Percentiles rank a stretch among this genome's conserved stretches.
Evolutionary conservation across 371 early-diverging fungal genomes (phyloP).

Genomic region (Gilbertella persicaria): DNA sequence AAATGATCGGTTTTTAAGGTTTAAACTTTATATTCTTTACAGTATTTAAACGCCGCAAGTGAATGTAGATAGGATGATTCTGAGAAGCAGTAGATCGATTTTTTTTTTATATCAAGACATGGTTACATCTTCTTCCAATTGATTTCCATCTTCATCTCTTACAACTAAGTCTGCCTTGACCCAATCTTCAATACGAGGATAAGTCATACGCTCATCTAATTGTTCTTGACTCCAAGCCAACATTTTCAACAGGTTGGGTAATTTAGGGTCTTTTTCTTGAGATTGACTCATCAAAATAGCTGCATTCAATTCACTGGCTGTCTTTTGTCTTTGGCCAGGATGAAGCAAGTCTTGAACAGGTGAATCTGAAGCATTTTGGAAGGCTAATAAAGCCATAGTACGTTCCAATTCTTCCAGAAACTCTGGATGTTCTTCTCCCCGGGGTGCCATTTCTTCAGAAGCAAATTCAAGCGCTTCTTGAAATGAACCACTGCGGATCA

Average conservation of each 20-base stretch:
- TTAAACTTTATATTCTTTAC: background rate
- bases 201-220: conserved; percentile 75
- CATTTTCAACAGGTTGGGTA: conserved; percentile 88
- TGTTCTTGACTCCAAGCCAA: conserved; percentile 92
- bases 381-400: conserved; percentile 95
- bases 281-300: conserved; percentile 89
- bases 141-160: conserved; percentile 35
- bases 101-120: conserved; percentile 13
- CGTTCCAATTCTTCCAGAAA: conserved; percentile 91
- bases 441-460: conserved; percentile 94
- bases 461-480: conserved; percentile 92
- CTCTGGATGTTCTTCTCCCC: conserved; percentile 95
- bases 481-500: conserved; percentile 80
- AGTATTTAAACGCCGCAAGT: background rate
- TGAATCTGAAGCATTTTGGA: conserved; percentile 64
- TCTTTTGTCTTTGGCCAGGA: conserved; percentile 86
- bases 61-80: conserved; percentile 1
- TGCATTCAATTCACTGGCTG: conserved; percentile 92
- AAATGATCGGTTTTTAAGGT: background rate
- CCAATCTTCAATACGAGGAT: conserved; percentile 85
- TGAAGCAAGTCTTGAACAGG: conserved; percentile 88
- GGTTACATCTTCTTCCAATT: conserved; percentile 28
- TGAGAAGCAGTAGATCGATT: conserved; percentile 19
- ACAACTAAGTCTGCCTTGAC: conserved; percentile 75
- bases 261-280: conserved; percentile 91